These are phyloP conservation scores for Podaxis rugospora DNA, from an alignment of 768 basidiomycete genomes.

Conservation along the genomic window DNA sequence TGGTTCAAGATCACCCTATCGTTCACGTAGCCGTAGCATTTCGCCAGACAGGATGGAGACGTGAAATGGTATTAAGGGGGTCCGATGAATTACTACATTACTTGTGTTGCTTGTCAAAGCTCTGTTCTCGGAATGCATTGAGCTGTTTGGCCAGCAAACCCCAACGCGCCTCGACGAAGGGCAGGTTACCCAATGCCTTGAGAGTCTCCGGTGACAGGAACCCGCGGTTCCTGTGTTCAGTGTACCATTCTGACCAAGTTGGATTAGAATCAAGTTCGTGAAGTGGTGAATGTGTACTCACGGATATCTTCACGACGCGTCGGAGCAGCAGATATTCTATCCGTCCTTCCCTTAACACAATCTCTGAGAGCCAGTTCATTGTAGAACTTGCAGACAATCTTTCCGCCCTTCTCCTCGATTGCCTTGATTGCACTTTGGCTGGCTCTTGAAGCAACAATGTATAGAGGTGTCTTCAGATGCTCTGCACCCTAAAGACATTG, in stretches of 20 bases:
- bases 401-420: slow-evolving; percentile 78
- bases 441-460: slow-evolving; percentile 80
- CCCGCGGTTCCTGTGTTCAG: slow-evolving; percentile 66
- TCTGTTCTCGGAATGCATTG: slow-evolving; percentile 47
- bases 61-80: slow-evolving; percentile 15
- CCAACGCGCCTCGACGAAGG: slow-evolving; percentile 70
- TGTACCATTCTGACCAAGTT: slow-evolving; percentile 65
- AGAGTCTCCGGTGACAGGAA: slow-evolving; percentile 64
- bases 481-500: slow-evolving; percentile 49
- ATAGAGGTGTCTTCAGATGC: slow-evolving; percentile 64
- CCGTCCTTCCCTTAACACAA: slow-evolving; percentile 65
- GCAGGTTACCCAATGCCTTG: slow-evolving; percentile 42
- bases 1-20: slow-evolving; percentile 34
- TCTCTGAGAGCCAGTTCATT: slow-evolving; percentile 82
- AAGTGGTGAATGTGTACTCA: slow-evolving; percentile 33
- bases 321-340: slow-evolving; percentile 72
- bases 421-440: slow-evolving; percentile 84
- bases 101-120: slow-evolving; percentile 37
- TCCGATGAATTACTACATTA: slow-evolving; percentile 12
- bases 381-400: slow-evolving; percentile 87
- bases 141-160: slow-evolving; percentile 59
- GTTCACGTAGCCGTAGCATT: slow-evolving; percentile 54
- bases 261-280: slow-evolving; percentile 5
- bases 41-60: slow-evolving; percentile 53
- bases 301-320: slow-evolving; percentile 84